These are phyloP conservation scores for Eustoma russellianum DNA, from an alignment of 257 asterid species.

Conservation along the genomic window DNA sequence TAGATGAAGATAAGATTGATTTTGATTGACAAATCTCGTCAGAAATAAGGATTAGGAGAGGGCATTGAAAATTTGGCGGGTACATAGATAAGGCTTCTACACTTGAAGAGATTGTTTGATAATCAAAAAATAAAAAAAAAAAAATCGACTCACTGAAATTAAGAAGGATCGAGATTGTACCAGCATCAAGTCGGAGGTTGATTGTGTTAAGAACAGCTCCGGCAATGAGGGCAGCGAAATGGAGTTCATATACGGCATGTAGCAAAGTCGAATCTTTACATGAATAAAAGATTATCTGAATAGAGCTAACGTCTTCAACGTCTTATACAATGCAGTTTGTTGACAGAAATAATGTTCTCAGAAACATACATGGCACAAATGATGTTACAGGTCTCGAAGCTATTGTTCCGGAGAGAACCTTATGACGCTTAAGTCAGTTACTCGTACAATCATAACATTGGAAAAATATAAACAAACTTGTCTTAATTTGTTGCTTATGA, in stretches of 20 bases:
- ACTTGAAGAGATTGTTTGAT: constrained; percentile 27
- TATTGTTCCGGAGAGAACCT: too few species aligned
- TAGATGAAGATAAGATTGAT: background rate
- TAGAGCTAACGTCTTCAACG: too few species aligned
- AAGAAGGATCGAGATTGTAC: constrained; percentile 49
- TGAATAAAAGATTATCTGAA: too few species aligned
- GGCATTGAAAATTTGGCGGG: constrained; percentile 23
- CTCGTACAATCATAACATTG: too few species aligned
- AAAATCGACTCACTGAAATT: constrained; percentile 47
- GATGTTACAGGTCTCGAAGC: too few species aligned
- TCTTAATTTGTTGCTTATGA: too few species aligned
- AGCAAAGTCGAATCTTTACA: too few species aligned
- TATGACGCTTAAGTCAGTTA: too few species aligned
- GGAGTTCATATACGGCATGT: constrained; percentile 76
- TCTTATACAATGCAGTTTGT: too few species aligned
- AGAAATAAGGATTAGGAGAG: constrained; percentile 33
- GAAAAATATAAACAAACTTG: too few species aligned
- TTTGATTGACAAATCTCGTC: constrained; percentile 7
- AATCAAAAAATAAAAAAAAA: constrained; percentile 49
- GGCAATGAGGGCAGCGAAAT: constrained; percentile 70
- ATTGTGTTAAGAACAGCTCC: constrained; percentile 57
- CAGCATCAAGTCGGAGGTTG: constrained; percentile 64
- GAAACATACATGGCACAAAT: too few species aligned
- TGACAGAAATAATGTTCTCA: too few species aligned
- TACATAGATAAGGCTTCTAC: constrained; percentile 47